A percentile compares a stretch with the other conserved stretches of the same genome.
Conservation (phyloP, 2,329 filamentous ascomycete species). For the Alternaria tenuissima region DNA sequence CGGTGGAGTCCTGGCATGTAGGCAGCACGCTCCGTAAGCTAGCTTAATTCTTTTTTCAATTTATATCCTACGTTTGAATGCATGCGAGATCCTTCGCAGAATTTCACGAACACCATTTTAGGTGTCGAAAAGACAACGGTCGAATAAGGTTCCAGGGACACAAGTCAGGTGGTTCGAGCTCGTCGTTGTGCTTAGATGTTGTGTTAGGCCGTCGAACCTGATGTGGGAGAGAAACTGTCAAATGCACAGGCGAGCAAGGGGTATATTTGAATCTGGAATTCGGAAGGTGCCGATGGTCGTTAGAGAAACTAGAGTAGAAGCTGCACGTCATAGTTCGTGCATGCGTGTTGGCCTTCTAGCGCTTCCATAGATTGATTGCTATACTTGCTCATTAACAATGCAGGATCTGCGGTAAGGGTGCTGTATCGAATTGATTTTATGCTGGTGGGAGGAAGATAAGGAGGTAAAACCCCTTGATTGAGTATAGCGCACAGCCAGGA, state of each 20-base stretch:
- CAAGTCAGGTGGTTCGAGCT: not conserved
- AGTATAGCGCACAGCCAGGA: slow-evolving; percentile 11
- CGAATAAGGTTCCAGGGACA: not conserved
- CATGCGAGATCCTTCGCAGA: not conserved
- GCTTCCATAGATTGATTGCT: slow-evolving; percentile 21
- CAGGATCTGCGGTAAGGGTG: slow-evolving; percentile 28
- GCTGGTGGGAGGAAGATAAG: slow-evolving; percentile 15
- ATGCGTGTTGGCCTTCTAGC: slow-evolving; percentile 18
- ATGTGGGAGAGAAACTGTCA: not conserved
- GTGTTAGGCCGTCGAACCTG: not conserved
- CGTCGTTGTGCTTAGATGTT: not conserved
- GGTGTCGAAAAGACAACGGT: not conserved
- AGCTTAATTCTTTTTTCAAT: not conserved
- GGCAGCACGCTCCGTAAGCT: not conserved
- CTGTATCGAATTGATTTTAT: slow-evolving; percentile 17
- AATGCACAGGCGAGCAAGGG: not conserved
- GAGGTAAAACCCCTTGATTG: slow-evolving; percentile 8
- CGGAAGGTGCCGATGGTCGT: slow-evolving; percentile 3
- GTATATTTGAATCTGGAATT: not conserved
- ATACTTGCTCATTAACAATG: slow-evolving; percentile 16
- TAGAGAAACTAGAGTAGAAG: slow-evolving; percentile 3
- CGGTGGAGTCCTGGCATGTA: not conserved
- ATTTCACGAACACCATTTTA: not conserved
- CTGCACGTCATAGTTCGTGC: slow-evolving; percentile 22
- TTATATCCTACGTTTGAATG: not conserved